Conservation (phyloP, 2,329 filamentous ascomycete species). For the Phialemonium atrogriseum region DNA sequence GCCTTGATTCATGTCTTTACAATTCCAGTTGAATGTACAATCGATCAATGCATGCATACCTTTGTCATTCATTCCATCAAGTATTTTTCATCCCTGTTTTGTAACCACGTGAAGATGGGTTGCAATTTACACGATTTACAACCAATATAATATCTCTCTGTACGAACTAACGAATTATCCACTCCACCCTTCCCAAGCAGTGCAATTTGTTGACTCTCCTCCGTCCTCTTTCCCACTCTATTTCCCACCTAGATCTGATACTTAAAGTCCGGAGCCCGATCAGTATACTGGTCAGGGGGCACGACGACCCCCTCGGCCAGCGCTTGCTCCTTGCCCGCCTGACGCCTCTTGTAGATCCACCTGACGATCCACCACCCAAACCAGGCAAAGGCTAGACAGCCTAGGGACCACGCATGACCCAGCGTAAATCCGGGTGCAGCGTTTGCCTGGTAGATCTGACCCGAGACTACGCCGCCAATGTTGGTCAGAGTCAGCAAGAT, state of each 20-base stretch:
- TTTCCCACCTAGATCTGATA: slow-evolving; percentile 28
- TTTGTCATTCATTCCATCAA: too few species aligned
- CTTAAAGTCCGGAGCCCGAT: slow-evolving; percentile 42
- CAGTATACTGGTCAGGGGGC: slow-evolving; percentile 34
- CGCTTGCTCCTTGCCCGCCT: slow-evolving; percentile 19
- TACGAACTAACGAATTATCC: too few species aligned
- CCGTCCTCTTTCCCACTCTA: too few species aligned
- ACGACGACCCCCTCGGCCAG: slow-evolving; percentile 31
- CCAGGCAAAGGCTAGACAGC: slow-evolving; percentile 25
- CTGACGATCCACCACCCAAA: slow-evolving; percentile 26
- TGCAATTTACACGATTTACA: too few species aligned
- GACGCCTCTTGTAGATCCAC: slow-evolving; percentile 21
- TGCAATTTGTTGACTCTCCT: too few species aligned
- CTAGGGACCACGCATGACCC: slow-evolving; percentile 26
- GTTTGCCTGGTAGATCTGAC: slow-evolving; percentile 18
- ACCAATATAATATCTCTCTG: too few species aligned
- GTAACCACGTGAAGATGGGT: too few species aligned
- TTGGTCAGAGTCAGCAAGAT: slow-evolving; percentile 17
- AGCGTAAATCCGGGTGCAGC: slow-evolving; percentile 15
- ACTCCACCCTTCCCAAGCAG: too few species aligned
- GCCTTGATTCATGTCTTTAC: neutral
- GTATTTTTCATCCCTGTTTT: too few species aligned
- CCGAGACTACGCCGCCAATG: slow-evolving; percentile 16
- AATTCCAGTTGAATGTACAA: neutral
- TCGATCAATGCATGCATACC: too few species aligned